Base-by-base conservation (phyloP, 345 rosid genomes). In the Murraya paniculata region DNA sequence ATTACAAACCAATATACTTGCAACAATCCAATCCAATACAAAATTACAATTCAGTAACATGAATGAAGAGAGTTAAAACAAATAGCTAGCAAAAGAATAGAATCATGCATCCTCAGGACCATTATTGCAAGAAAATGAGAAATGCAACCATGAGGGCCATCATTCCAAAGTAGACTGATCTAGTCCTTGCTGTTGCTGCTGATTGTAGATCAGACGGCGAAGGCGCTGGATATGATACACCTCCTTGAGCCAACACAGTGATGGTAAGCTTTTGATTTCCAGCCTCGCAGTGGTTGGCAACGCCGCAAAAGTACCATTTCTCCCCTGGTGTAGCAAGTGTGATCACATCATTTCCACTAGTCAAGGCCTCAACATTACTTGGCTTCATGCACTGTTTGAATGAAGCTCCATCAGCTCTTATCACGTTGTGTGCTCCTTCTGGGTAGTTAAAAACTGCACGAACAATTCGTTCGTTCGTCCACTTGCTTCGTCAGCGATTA, bases 271-370 rank as follows among this genome's bases (percentile, higher is more conserved):
- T 86, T 78, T 75, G 75, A 71, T 78, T 82, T 35, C 77, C 62
- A 13, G 9, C n/a, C 18, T 18, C 84, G 16, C 87, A 86, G 66
- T 82, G 87, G 27, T 25, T 9, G 55, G 68, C 41, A 22, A 61
- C 27, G 22, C 85, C 82, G 30, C 86, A 86, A 14, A 83, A 74
- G 82, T 86, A 86, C 82, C 85, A 86, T 71, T 86, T 83, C 18
- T 31, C 82, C 2, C 85, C 84, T 0, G 82, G 72, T 14, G 80
- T 24, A 48, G 72, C 31, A 7, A 84, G 82, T 22, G 56, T 27
- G 10, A 86, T 77, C 77, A 18, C 79, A 50, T 86, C 85, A 53
- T 7, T 53, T 71, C 74, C 74, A 8, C 41, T 28, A 30, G 28
- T 64, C 24, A 77, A 61, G 8, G 72, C 27, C 58, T 25, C 38